phyloP scores from a whole-genome alignment of 345 rosid species.

The Euphorbia lathyris region DNA sequence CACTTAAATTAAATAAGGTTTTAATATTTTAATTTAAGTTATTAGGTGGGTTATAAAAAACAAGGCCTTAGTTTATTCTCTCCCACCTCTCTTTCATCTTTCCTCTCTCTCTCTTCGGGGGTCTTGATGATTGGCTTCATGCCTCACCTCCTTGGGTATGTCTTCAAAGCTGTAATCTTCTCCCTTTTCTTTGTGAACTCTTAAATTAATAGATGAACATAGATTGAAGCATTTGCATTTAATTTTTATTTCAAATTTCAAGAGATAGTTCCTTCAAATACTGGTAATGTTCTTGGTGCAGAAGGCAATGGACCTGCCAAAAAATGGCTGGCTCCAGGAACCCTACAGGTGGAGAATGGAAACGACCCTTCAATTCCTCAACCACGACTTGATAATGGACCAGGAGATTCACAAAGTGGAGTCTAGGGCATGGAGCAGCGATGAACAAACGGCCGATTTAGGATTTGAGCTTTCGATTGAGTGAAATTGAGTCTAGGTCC shows the following conservation, averaged over 20 bases:
- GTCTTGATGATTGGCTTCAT: conserved; percentile 93
- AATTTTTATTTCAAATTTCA: too few species aligned
- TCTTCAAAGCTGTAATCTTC: conserved; percentile 18
- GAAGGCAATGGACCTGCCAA: conserved; percentile 99
- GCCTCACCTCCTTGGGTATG: conserved; percentile 91
- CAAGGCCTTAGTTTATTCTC: too few species aligned
- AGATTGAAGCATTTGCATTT: not conserved
- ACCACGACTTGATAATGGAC: conserved; percentile 77
- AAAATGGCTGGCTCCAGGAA: conserved; percentile 89
- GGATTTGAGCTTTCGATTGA: too few species aligned
- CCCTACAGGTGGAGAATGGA: conserved; percentile 77
- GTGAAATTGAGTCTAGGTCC: too few species aligned
- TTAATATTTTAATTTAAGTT: too few species aligned
- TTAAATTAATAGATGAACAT: not conserved
- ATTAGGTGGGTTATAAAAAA: too few species aligned
- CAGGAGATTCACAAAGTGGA: conserved; percentile 87
- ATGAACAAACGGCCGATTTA: too few species aligned
- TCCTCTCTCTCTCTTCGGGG: too few species aligned
- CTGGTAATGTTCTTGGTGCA: conserved; percentile 92
- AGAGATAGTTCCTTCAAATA: conserved; percentile 96
- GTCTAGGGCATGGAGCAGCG: too few species aligned
- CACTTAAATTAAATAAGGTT: too few species aligned
- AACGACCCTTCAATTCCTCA: too few species aligned
- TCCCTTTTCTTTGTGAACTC: conserved; percentile 3
- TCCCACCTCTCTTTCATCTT: too few species aligned